These are phyloP conservation scores for Hypoxylon sp. DNA, from an alignment of 2,329 filamentous ascomycete species.

Conservation along the genomic window DNA sequence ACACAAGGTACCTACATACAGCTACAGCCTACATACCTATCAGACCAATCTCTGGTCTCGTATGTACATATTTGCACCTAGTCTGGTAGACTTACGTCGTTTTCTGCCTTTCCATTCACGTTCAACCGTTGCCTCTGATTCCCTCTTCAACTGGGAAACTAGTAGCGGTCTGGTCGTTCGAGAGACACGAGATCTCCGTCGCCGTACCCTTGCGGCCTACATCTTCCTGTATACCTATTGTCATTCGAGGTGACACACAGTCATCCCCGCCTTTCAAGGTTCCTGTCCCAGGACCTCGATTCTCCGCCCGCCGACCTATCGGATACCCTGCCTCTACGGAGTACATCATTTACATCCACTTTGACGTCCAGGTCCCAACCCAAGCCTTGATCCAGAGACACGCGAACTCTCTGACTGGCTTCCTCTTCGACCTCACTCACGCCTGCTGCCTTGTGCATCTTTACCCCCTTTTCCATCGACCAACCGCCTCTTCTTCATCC, in stretches of 20 bases:
- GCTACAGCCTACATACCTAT: constrained; percentile 28
- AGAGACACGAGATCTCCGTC: constrained; percentile 28
- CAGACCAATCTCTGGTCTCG: constrained; percentile 4
- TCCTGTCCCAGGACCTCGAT: constrained; percentile 49
- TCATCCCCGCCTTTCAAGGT: constrained; percentile 50
- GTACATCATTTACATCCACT: constrained; percentile 53
- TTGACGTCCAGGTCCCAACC: constrained; percentile 47
- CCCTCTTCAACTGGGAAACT: constrained; percentile 36
- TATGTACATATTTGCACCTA: constrained; percentile 18
- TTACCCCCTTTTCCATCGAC: constrained; percentile 33
- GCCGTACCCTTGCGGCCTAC: constrained; percentile 40
- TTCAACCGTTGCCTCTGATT: constrained; percentile 32
- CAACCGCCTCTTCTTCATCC: constrained; percentile 43
- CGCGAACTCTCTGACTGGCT: constrained; percentile 46
- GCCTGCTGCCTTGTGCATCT: constrained; percentile 50
- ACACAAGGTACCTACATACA: constrained; percentile 36
- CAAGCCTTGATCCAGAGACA: constrained; percentile 44
- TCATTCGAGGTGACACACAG: constrained; percentile 46
- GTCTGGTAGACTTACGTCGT: constrained; percentile 27
- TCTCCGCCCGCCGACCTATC: constrained; percentile 52
- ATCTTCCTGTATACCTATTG: constrained; percentile 31
- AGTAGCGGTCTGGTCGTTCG: constrained; percentile 2
- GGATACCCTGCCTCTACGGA: constrained; percentile 53
- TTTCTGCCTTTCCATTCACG: constrained; percentile 18
- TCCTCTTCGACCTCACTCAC: constrained; percentile 42